Percentiles rank a stretch among this genome's conserved stretches.
Conservation (phyloP, 1,139 yeast genomes). For the Geotrichum reessii region DNA sequence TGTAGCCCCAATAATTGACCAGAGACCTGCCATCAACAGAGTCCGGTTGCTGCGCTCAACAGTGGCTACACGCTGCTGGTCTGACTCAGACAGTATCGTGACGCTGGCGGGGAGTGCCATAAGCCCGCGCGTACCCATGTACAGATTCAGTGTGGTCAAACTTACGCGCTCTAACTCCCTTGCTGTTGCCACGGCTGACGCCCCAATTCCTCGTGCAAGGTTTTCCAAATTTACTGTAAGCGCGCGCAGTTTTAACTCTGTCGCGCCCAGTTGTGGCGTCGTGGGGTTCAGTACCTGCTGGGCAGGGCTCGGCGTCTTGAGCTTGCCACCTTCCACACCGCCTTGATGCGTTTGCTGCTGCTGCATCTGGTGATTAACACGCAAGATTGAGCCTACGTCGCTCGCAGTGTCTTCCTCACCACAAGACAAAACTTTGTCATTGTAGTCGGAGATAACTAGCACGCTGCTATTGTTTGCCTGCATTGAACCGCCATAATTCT, state of each 20-base stretch:
- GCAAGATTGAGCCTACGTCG: neutral
- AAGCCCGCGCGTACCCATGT: constrained; percentile 8
- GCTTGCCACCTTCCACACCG: neutral
- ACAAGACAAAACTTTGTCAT: neutral
- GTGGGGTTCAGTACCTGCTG: neutral
- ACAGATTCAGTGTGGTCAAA: constrained; percentile 9
- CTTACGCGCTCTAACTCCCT: constrained; percentile 2
- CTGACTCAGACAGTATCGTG: neutral
- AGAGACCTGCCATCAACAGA: constrained; percentile 13
- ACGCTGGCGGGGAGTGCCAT: constrained; percentile 4
- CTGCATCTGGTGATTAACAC: neutral
- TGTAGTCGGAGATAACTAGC: neutral
- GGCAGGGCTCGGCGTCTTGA: neutral
- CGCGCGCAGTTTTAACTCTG: constrained; percentile 14
- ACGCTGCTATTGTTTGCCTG: neutral
- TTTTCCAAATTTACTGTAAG: neutral
- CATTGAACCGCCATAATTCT: neutral
- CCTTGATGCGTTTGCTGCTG: too few relatives aligned
- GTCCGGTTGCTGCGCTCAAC: constrained; percentile 15
- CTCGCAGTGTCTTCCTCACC: neutral
- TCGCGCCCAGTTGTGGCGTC: neutral
- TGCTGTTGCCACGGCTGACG: neutral
- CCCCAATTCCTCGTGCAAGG: neutral
- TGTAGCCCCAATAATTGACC: constrained; percentile 14
- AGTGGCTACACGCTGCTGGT: constrained; percentile 13